These are phyloP conservation scores for Talaromyces atroroseus DNA, from an alignment of 2,329 filamentous ascomycete species.

Conservation along the genomic window DNA sequence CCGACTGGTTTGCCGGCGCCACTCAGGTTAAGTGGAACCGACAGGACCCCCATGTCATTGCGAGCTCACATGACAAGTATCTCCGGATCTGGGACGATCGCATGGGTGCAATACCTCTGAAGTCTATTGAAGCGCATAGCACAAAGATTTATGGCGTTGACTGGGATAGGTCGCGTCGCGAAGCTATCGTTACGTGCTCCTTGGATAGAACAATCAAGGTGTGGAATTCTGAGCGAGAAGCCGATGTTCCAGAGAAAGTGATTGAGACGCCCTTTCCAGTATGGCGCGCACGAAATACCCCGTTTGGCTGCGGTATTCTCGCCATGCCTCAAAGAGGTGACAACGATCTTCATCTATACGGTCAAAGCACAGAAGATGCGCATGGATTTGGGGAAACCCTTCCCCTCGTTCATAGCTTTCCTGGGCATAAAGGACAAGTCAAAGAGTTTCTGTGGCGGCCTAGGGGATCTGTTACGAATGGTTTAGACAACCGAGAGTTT, in stretches of 20 bases:
- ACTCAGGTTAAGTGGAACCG: constrained; percentile 95
- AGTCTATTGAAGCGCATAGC: constrained; percentile 78
- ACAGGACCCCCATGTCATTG: constrained; percentile 77
- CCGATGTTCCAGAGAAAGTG: constrained; percentile 64
- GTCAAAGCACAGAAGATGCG: constrained; percentile 49
- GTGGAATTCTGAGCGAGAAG: constrained; percentile 70
- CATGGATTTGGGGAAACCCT: constrained; percentile 31
- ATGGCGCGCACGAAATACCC: constrained; percentile 85
- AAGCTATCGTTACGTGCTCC: constrained; percentile 77
- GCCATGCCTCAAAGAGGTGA: constrained; percentile 91
- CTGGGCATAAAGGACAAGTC: constrained; percentile 58
- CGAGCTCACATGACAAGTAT: constrained; percentile 83
- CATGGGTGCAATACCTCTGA: constrained; percentile 69
- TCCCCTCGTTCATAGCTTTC: constrained; percentile 47
- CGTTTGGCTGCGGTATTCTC: constrained; percentile 77
- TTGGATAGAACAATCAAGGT: constrained; percentile 89
- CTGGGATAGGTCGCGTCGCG: constrained; percentile 75
- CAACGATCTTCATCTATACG: constrained; percentile 78
- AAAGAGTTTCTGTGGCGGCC: constrained; percentile 90
- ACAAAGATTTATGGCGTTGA: constrained; percentile 95
- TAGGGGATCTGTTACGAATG: constrained; percentile 62
- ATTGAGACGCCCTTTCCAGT: constrained; percentile 81
- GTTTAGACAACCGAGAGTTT: constrained; percentile 79
- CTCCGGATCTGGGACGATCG: constrained; percentile 87
- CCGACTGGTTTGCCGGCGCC: constrained; percentile 88